Evolutionary conservation across 805 yeast species (phyloP).

Genomic region (Priceomyces carsonii): DNA sequence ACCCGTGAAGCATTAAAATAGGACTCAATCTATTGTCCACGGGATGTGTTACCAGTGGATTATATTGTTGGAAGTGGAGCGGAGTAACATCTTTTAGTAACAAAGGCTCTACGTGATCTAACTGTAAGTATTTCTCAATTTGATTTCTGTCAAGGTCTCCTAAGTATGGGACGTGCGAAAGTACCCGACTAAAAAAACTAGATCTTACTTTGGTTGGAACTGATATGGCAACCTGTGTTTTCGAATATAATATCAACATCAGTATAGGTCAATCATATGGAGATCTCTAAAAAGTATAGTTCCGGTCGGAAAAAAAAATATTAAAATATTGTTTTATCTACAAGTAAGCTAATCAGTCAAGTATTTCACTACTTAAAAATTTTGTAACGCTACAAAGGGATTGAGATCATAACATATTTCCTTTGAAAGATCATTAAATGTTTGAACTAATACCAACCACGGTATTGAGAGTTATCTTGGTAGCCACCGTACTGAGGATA

Average conservation of each 20-base stretch:
- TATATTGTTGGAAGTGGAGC: conserved; percentile 12
- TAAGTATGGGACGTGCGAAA: too few species aligned
- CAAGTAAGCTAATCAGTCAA: too few species aligned
- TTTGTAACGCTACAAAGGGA: conserved; percentile 4
- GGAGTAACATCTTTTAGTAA: conserved; percentile 6
- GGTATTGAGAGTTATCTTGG: conserved; percentile 43
- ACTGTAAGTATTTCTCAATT: neutral
- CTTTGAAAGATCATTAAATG: conserved; percentile 8
- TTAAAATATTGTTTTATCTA: too few species aligned
- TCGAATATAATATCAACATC: too few species aligned
- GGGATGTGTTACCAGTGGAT: conserved; percentile 7
- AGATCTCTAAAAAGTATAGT: too few species aligned
- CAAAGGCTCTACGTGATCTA: conserved; percentile 2
- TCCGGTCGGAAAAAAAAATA: too few species aligned
- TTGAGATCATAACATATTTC: conserved; percentile 7
- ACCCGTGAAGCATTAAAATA: conserved; percentile 52
- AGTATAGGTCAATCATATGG: too few species aligned
- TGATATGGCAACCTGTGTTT: too few species aligned
- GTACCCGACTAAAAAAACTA: too few species aligned
- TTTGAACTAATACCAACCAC: conserved; percentile 42
- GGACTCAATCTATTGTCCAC: conserved; percentile 23
- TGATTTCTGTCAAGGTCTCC: neutral
- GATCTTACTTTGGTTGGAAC: too few species aligned
- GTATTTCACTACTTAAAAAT: too few species aligned
- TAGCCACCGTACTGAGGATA: conserved; percentile 48